Evolutionary conservation across 805 yeast species (phyloP).

Genomic region (Pichia eremophila): DNA sequence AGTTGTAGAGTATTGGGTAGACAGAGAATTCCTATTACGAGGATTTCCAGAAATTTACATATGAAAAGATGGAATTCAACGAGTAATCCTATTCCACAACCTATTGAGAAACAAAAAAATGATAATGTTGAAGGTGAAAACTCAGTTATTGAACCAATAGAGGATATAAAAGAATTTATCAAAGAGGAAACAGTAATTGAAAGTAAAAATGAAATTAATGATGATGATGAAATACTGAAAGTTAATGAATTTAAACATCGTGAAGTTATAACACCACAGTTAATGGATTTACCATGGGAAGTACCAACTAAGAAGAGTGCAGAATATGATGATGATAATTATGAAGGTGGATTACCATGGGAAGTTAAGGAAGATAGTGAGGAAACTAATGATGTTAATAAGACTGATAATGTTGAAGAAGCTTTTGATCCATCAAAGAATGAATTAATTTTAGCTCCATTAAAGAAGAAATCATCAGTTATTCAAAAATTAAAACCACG

Average conservation of each 20-base stretch:
- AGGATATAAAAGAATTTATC: no score
- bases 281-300: background rate
- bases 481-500: conserved; percentile 11
- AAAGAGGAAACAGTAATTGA: background rate
- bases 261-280: background rate
- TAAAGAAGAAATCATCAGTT: conserved; percentile 15
- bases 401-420: background rate
- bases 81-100: background rate
- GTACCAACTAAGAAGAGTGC: background rate
- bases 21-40: background rate
- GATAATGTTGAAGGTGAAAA: background rate
- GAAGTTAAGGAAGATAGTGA: background rate
- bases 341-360: conserved; percentile 1
- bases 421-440: conserved; percentile 9
- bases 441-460: conserved; percentile 21
- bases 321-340: background rate
- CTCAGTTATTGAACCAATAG: no score
- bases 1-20: background rate
- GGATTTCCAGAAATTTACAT: background rate
- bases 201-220: background rate
- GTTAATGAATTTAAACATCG: background rate
- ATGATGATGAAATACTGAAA: background rate
- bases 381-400: background rate
- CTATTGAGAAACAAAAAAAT: background rate
- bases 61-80: background rate